Evolutionary conservation across 2,329 filamentous ascomycete species (phyloP), one percentile per base, ranked within the genome.

Genomic region (Bipolaris cookei): DNA sequence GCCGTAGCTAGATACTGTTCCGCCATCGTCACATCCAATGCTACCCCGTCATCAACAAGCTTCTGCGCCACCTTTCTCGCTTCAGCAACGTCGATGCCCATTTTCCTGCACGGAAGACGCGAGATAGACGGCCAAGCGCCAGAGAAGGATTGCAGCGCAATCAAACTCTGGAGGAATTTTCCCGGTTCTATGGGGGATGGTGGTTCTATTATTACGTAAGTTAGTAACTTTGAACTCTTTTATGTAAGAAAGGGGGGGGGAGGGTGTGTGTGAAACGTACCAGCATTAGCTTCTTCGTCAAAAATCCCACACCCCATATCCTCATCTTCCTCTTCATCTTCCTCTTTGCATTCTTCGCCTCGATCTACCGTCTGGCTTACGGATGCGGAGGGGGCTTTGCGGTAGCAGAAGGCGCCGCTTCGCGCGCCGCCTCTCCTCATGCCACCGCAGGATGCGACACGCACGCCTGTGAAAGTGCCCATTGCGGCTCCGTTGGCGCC

Each of bases 161-260:
- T 56, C 8, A 56, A 28, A 5, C 35, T 37, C 11, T 53, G 42
- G 14, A 56, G 37, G 8, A 56, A 49, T 25, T 39, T 21, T 13
- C 25, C 42, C 25, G 14, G 2, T 25, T 42, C 39, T 25, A 8
- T n/a, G 34, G n/a, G 3, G 7, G 34, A 6, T n/a, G 34, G 14
- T 37, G 16, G 34, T 37, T 1, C 28, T 30, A 30, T 30, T 30
- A 8, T 30, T 10, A 10, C 1, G 0, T 30, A 1, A 30, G 28
- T 30, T 30, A 30, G 28, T 30, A 11, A 28, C 2, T 1, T 28
- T 2, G 25, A 11, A 11, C 8, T 10, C 25, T 2, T 10, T 28
- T 28, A 10, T 3, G 28, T 13, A 30, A 10, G 10, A 30, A 30
- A 30, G 4, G 21, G 21, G 28, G 28, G 28, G 28, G 28, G 4